These are phyloP conservation scores for Ophiostoma tasmaniense DNA, from an alignment of 2,329 filamentous ascomycete species.

Conservation along the genomic window DNA sequence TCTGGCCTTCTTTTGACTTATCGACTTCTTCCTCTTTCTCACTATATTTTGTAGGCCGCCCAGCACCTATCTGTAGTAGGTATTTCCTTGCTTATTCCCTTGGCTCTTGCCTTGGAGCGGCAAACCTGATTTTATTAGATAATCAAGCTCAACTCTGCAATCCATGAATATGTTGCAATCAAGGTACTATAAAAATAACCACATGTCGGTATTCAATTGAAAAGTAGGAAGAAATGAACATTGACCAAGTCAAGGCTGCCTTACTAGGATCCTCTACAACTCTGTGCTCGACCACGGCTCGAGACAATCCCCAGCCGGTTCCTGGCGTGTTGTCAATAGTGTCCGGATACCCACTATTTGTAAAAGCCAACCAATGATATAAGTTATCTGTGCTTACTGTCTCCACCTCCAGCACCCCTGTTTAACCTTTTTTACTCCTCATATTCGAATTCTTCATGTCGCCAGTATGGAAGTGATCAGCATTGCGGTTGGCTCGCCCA, in stretches of 20 bases:
- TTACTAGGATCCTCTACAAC: background rate
- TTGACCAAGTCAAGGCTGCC: background rate
- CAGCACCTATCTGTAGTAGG: background rate
- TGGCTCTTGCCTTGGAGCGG: background rate
- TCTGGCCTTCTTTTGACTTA: background rate
- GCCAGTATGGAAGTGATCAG: background rate
- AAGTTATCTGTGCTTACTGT: background rate
- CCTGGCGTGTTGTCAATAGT: background rate
- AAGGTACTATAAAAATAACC: no score
- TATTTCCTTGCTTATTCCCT: background rate
- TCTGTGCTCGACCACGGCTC: background rate
- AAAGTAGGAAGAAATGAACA: background rate
- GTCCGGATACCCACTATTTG: background rate
- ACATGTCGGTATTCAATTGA: background rate
- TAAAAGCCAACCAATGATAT: background rate
- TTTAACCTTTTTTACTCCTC: background rate
- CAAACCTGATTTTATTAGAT: background rate
- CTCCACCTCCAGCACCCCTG: background rate
- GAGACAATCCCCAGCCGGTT: background rate
- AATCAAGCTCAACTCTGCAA: background rate
- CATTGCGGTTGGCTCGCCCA: background rate
- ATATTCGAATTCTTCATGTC: background rate
- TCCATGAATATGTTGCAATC: background rate
- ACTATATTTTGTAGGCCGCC: background rate
- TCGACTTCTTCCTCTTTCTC: constrained; percentile 1